These are phyloP conservation scores for Coemansia sp. DNA, from an alignment of 192 early-diverging fungal species.

Conservation along the genomic window DNA sequence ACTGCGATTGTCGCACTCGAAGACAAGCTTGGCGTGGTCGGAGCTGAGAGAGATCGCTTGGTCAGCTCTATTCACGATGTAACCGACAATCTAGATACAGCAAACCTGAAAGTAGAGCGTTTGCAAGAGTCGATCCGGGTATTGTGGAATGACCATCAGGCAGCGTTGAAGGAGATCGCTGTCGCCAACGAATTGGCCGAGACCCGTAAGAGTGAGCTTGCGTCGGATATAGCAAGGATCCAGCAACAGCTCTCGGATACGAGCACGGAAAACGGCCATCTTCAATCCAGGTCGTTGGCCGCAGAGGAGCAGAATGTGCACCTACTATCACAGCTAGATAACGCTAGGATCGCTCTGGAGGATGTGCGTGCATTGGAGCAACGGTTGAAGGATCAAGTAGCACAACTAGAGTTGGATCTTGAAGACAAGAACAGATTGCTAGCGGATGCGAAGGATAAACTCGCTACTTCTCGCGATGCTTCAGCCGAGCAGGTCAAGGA, in stretches of 20 bases:
- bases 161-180: not conserved
- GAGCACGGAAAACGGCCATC: not conserved
- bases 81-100: not conserved
- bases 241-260: not conserved
- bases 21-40: not conserved
- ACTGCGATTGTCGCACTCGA: not conserved
- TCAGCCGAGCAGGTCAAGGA: not conserved
- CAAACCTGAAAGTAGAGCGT: not conserved
- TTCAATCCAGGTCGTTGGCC: constrained; percentile 1
- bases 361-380: not conserved
- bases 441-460: not conserved
- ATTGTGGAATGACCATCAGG: not conserved
- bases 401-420: constrained; percentile 2
- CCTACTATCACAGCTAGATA: not conserved
- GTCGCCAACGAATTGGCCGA: not conserved
- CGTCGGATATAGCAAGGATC: constrained; percentile 1
- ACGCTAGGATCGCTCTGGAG: not conserved
- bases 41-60: constrained; percentile 6
- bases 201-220: not conserved
- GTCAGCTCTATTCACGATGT: not conserved
- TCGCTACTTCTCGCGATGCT: not conserved
- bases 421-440: not conserved
- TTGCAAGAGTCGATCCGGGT: not conserved
- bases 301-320: not conserved
- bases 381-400: not conserved